Percentiles rank a stretch among this genome's conserved stretches.
Conservation (phyloP, 1,284 basidiomycete species). For the Thecaphora frezii region DNA sequence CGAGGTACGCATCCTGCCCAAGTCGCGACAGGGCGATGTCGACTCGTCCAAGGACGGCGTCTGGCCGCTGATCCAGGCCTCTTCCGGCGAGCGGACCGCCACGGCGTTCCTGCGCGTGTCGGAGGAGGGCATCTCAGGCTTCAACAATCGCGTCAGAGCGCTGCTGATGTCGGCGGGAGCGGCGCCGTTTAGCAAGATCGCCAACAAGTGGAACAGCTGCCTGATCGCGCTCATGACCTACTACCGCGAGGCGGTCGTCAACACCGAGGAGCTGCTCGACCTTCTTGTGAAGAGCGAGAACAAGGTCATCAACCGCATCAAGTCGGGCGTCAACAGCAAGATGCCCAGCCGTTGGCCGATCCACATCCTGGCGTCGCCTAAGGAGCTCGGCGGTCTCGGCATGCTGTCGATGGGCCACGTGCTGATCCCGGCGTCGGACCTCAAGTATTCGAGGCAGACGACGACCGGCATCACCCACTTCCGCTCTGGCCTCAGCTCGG, state of each 20-base stretch:
- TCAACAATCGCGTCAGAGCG: conserved; percentile 72
- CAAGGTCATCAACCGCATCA: conserved; percentile 87
- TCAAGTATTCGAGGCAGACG: conserved; percentile 97
- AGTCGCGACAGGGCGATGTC: conserved; percentile 88
- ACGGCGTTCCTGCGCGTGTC: conserved; percentile 97
- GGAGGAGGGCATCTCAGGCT: conserved; percentile 75
- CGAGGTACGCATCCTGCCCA: conserved; percentile 93
- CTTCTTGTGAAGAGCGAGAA: conserved; percentile 58
- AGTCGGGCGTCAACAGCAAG: conserved; percentile 97
- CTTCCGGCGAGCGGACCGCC: conserved; percentile 93
- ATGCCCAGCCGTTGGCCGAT: conserved; percentile 91
- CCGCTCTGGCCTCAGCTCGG: conserved; percentile 83
- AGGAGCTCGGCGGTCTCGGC: conserved; percentile 78
- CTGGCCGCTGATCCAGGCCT: conserved; percentile 91
- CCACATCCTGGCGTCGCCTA: conserved; percentile 69
- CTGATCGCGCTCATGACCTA: conserved; percentile 74
- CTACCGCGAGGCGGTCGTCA: conserved; percentile 97
- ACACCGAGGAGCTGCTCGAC: conserved; percentile 81
- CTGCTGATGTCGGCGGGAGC: conserved; percentile 98
- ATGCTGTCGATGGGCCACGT: conserved; percentile 99
- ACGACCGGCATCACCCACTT: conserved; percentile 87
- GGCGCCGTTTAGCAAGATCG: conserved; percentile 98
- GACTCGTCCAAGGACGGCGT: conserved; percentile 97
- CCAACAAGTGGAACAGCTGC: conserved; percentile 99
- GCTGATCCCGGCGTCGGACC: conserved; percentile 92